Percentiles rank a stretch among this genome's conserved stretches.
Evolutionary conservation across 1,139 yeast genomes (phyloP).

Genomic region (Diutina catenulata): DNA sequence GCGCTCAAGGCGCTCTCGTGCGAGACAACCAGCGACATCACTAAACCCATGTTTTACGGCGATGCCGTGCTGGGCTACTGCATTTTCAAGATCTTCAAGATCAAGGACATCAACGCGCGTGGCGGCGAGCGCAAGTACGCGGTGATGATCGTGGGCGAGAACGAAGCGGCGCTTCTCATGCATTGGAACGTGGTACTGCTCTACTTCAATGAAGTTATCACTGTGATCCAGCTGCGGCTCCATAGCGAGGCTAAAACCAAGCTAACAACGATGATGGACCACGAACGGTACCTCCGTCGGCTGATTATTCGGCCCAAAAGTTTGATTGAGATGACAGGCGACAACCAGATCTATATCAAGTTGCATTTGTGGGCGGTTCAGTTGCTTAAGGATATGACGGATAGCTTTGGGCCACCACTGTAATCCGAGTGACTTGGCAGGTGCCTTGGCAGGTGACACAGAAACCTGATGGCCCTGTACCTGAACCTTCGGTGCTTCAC

Average conservation of each 20-base stretch:
- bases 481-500: too few species aligned
- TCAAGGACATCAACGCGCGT: slow-evolving; percentile 59
- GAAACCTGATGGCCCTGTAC: too few species aligned
- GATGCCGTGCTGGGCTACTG: slow-evolving; percentile 62
- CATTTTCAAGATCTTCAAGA: slow-evolving; percentile 52
- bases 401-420: too few species aligned
- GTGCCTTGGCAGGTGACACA: too few species aligned
- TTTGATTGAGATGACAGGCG: slow-evolving; percentile 48
- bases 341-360: slow-evolving; percentile 46
- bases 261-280: slow-evolving; percentile 17
- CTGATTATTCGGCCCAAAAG: slow-evolving; percentile 45
- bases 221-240: slow-evolving; percentile 34
- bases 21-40: slow-evolving; percentile 56
- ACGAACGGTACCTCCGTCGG: slow-evolving; percentile 43
- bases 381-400: slow-evolving; percentile 21
- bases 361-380: slow-evolving; percentile 58
- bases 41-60: slow-evolving; percentile 61
- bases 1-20: slow-evolving; percentile 60
- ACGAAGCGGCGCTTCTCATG: slow-evolving; percentile 38
- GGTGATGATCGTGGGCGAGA: slow-evolving; percentile 48
- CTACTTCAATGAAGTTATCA: slow-evolving; percentile 41
- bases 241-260: slow-evolving; percentile 10
- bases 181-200: slow-evolving; percentile 47
- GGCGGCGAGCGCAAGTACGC: slow-evolving; percentile 72
- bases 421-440: too few species aligned